Conservation (phyloP, 306 rosid genomes). For the Casuarina equisetifolia region DNA sequence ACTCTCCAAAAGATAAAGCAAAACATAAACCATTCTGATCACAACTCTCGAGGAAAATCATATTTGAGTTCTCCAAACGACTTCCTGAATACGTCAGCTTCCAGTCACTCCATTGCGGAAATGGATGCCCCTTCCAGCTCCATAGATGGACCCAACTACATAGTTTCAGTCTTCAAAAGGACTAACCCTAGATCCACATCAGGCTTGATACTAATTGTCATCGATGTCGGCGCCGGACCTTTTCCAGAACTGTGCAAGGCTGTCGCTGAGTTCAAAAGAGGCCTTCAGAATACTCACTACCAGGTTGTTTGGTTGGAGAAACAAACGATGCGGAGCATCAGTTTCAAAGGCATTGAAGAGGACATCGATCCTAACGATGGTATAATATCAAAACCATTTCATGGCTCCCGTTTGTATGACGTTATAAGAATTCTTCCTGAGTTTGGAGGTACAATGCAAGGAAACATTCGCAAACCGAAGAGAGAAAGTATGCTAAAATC, state of each 20-base stretch:
- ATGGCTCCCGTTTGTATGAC: constrained; percentile 52
- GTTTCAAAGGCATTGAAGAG: constrained; percentile 13
- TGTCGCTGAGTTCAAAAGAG: constrained; percentile 34
- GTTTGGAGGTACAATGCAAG: constrained; percentile 45
- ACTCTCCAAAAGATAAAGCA: constrained; percentile 23
- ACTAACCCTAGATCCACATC: constrained; percentile 18
- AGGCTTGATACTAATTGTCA: constrained; percentile 29
- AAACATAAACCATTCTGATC: constrained; percentile 22
- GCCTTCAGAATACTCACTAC: constrained; percentile 29
- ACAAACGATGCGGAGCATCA: constrained; percentile 21
- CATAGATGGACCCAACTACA: constrained; percentile 21
- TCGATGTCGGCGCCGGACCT: constrained; percentile 34
- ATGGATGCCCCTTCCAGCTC: constrained; percentile 20
- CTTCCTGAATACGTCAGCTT: constrained; percentile 21
- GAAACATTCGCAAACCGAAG: neutral
- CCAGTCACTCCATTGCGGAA: constrained; percentile 10
- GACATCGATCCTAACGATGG: constrained; percentile 42
- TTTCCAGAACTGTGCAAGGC: constrained; percentile 13
- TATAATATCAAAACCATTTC: constrained; percentile 57
- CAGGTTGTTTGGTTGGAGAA: constrained; percentile 70
- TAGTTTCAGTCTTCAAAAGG: constrained; percentile 32
- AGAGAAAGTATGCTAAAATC: neutral
- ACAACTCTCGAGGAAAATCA: constrained; percentile 26
- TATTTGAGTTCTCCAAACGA: constrained; percentile 19
- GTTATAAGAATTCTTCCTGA: constrained; percentile 67